Percentiles rank a stretch among this genome's conserved stretches.
Evolutionary conservation across 257 asterid genomes (phyloP).

Genomic region (Solanum etuberosum): DNA sequence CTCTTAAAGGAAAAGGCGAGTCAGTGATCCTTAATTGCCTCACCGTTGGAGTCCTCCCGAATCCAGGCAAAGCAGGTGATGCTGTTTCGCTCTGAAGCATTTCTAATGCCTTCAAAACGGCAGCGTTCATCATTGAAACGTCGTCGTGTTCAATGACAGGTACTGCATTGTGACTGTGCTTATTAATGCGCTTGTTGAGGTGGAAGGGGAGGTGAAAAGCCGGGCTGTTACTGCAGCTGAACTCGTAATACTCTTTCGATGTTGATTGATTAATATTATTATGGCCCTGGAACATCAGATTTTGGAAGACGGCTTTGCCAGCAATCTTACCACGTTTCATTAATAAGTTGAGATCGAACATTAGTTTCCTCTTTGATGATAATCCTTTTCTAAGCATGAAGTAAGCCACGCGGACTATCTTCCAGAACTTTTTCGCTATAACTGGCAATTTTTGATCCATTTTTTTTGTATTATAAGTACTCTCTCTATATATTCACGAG

Average conservation of each 20-base stretch:
- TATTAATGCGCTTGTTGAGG: conserved; percentile 15
- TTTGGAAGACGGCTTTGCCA: conserved; percentile 17
- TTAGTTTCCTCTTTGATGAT: conserved; percentile 19
- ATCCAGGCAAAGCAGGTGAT: conserved; percentile 32
- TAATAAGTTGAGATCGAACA: conserved; percentile 23
- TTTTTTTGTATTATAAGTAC: not conserved
- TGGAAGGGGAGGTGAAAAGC: conserved; percentile 33
- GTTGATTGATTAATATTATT: not conserved
- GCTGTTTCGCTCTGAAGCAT: conserved; percentile 29
- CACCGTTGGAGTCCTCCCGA: conserved; percentile 20
- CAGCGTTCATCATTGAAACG: conserved; percentile 13
- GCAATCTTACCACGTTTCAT: conserved; percentile 41
- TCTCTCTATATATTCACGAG: not conserved
- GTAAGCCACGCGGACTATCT: not conserved
- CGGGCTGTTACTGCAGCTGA: conserved; percentile 68
- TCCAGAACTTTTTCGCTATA: conserved; percentile 11
- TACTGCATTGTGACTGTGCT: not conserved
- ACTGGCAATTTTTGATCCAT: conserved; percentile 7
- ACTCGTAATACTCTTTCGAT: conserved; percentile 46
- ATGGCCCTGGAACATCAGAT: conserved; percentile 3
- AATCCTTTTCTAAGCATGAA: conserved; percentile 27
- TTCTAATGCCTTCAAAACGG: conserved; percentile 26
- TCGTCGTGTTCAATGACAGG: not conserved
- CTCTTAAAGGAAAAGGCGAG: conserved; percentile 18
- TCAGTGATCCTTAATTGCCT: conserved; percentile 32